Evolutionary conservation across 768 basidiomycete genomes (phyloP), one percentile per base, ranked within the genome.

Genomic region (Lactarius evosmus): DNA sequence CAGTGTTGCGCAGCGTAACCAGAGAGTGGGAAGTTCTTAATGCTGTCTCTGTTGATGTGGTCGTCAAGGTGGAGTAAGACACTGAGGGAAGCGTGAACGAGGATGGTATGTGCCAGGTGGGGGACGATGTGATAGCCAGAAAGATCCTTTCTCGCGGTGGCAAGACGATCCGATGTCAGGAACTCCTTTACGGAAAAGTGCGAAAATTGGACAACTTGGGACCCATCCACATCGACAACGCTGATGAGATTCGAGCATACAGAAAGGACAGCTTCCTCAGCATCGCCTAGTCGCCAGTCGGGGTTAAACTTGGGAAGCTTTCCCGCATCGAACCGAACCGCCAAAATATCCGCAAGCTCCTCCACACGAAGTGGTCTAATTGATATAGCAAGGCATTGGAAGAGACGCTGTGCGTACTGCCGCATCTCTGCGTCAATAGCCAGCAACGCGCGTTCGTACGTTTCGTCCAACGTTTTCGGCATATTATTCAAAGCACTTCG

Each of bases 171-270:
- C 6, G 60, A 61, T 7, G 40, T 55, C 32, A 61, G n/a, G 40
- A 44, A 61, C 11, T 61, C 61, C 34, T 38, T 61, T 11, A 61
- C n/a, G n/a, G n/a, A n/a, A n/a, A n/a, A n/a, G n/a, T n/a, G n/a
- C n/a, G n/a, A n/a, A n/a, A n/a, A n/a, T n/a, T n/a, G n/a, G n/a
- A n/a, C n/a, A n/a, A n/a, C n/a, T n/a, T n/a, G n/a, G n/a, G n/a
- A n/a, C n/a, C 9, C 36, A 12, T n/a, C 22, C 41, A 33, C 19
- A 6, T 56, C 4, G 16, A 61, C 33, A 1, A 61, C 29, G 25
- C 40, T 2, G n/a, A 61, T 55, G 3, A 61, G 19, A 3, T 41
- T 61, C 9, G 61, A 38, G 27, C 61, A 61, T 4, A 8, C 36
- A 1, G 44, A 56, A 2, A 46, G 25, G 5, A 61, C 30, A 6